These are phyloP conservation scores for Cladosporium sp. DNA, from an alignment of 2,329 filamentous ascomycete species.

Conservation along the genomic window DNA sequence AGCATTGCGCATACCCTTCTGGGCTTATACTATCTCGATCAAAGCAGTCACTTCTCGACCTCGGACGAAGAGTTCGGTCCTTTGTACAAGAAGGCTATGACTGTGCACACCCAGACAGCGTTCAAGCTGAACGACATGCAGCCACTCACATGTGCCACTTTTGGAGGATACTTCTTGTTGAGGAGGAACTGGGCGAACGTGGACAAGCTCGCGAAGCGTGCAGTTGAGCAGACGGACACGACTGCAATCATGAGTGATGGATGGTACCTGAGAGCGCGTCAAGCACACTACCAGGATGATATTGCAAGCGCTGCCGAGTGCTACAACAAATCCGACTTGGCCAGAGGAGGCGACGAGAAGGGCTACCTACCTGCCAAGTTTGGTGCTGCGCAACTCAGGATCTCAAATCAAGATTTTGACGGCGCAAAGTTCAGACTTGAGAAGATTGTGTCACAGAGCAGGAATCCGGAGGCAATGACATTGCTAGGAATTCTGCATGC, in stretches of 20 bases:
- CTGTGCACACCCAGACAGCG: conserved; percentile 85
- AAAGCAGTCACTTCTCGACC: conserved; percentile 75
- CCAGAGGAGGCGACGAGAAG: conserved; percentile 82
- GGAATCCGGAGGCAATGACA: conserved; percentile 82
- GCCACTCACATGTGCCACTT: conserved; percentile 83
- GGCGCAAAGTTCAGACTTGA: conserved; percentile 91
- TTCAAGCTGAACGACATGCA: conserved; percentile 91
- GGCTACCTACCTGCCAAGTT: conserved; percentile 95
- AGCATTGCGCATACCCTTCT: conserved; percentile 89
- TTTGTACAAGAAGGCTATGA: conserved; percentile 91
- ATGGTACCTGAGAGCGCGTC: conserved; percentile 90
- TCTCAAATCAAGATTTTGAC: conserved; percentile 76
- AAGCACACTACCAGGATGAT: conserved; percentile 80
- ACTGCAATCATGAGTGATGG: conserved; percentile 96
- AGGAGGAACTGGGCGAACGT: conserved; percentile 76
- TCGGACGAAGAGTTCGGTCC: conserved; percentile 79
- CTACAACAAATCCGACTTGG: conserved; percentile 86
- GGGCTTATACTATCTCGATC: conserved; percentile 83
- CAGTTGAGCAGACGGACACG: conserved; percentile 92
- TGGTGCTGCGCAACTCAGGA: conserved; percentile 82
- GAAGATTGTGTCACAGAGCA: conserved; percentile 85
- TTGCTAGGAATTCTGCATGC: conserved; percentile 87
- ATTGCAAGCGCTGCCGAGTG: conserved; percentile 72
- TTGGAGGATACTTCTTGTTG: conserved; percentile 84
- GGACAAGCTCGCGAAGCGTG: conserved; percentile 82